Percentiles rank a stretch among this genome's conserved stretches.
These are phyloP conservation scores for Acrodontium crateriforme DNA, from an alignment of 2,329 filamentous ascomycete species.

Conservation along the genomic window DNA sequence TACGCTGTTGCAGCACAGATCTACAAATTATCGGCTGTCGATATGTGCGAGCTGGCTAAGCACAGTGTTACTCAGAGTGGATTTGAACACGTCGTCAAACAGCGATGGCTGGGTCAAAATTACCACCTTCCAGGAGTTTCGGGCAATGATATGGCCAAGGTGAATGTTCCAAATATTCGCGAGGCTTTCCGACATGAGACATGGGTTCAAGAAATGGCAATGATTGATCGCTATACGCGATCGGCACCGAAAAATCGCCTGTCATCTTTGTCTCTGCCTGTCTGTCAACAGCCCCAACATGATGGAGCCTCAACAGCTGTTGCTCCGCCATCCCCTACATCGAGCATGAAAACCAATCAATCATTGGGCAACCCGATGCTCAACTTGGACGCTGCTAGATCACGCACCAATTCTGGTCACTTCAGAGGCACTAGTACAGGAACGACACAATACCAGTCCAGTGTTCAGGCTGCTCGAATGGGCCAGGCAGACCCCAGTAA, in stretches of 20 bases:
- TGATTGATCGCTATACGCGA: constrained; percentile 41
- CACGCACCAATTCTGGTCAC: constrained; percentile 1
- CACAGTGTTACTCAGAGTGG: constrained; percentile 92
- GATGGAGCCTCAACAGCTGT: constrained; percentile 5
- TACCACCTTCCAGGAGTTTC: constrained; percentile 65
- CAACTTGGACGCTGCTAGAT: constrained; percentile 5
- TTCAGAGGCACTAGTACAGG: no score
- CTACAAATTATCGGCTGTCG: constrained; percentile 89
- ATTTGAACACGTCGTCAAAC: constrained; percentile 78
- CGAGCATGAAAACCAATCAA: constrained; percentile 28
- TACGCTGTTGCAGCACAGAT: constrained; percentile 97
- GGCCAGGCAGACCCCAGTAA: constrained; percentile 1
- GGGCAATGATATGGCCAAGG: constrained; percentile 89
- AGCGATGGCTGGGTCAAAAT: constrained; percentile 74
- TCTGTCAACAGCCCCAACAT: background rate
- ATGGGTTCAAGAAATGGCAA: constrained; percentile 63
- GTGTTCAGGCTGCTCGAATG: background rate
- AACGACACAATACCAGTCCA: constrained; percentile 1
- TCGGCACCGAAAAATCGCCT: constrained; percentile 7
- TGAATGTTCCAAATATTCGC: constrained; percentile 86
- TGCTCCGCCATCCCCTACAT: constrained; percentile 22
- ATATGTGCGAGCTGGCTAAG: constrained; percentile 97
- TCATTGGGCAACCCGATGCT: constrained; percentile 24
- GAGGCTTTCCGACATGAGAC: constrained; percentile 85
- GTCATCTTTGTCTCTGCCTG: constrained; percentile 17